Percentiles rank a stretch among this genome's conserved stretches.
These are phyloP conservation scores for Aspergillus cristatus DNA, from an alignment of 495 filamentous ascomycete species.

Conservation along the genomic window DNA sequence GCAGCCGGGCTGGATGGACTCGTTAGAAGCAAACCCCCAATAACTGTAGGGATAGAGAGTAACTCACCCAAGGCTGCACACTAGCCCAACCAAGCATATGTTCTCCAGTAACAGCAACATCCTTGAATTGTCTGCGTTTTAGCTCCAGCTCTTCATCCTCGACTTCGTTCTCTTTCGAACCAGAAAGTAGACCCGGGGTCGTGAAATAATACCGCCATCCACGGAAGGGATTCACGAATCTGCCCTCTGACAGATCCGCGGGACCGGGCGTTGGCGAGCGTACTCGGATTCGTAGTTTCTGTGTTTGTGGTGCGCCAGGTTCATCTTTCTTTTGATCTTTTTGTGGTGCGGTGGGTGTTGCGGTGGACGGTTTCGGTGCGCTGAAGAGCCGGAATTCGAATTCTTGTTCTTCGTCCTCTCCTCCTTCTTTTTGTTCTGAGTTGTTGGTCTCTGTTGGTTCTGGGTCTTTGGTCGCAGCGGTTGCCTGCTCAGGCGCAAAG, in stretches of 20 bases:
- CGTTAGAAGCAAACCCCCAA: background rate
- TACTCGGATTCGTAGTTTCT: conserved; percentile 34
- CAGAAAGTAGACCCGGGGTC: conserved; percentile 19
- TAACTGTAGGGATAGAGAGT: background rate
- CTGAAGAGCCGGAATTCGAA: conserved; percentile 41
- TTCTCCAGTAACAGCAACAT: conserved; percentile 30
- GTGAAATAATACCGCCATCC: conserved; percentile 40
- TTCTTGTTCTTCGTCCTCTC: conserved; percentile 37
- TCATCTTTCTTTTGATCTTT: background rate
- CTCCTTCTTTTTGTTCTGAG: conserved; percentile 1
- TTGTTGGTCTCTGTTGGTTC: background rate
- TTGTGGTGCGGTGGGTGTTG: conserved; percentile 2
- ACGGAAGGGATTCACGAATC: conserved; percentile 34
- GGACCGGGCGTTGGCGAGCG: conserved; percentile 30
- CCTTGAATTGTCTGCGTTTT: conserved; percentile 28
- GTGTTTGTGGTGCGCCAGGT: conserved; percentile 9
- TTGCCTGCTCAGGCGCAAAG: background rate
- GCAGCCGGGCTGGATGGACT: conserved; percentile 26
- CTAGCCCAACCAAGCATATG: conserved; percentile 28
- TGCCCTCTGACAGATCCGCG: conserved; percentile 18
- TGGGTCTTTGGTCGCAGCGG: background rate
- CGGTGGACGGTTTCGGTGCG: conserved; percentile 21
- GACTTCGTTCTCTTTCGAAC: conserved; percentile 3
- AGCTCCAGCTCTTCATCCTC: conserved; percentile 6
- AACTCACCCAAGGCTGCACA: conserved; percentile 32